Conservation (phyloP, 2,329 filamentous ascomycete genomes). For the Chaetomiaceae sp. region DNA sequence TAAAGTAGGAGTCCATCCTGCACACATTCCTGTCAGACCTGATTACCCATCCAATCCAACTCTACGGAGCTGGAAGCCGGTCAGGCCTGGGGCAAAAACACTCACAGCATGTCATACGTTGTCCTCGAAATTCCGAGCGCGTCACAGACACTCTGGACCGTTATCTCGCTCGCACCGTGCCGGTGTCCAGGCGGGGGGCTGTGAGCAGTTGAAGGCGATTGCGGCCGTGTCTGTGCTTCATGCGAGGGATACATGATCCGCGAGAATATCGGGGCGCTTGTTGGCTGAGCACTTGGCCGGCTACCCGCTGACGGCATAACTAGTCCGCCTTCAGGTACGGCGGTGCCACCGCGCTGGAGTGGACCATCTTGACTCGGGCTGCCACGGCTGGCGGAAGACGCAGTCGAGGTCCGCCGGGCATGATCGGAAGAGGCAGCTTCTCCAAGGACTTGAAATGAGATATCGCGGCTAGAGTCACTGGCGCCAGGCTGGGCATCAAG, state of each 20-base stretch:
- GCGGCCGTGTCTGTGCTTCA: not conserved
- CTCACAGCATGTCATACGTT: not conserved
- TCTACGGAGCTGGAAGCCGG: too few relatives aligned
- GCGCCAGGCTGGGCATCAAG: not conserved
- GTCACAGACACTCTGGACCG: not conserved
- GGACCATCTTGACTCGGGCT: not conserved
- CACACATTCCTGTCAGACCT: not conserved
- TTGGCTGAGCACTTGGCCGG: not conserved
- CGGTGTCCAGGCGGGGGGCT: not conserved
- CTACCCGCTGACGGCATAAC: not conserved
- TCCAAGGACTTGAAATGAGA: not conserved
- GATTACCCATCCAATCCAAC: not conserved
- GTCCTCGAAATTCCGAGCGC: not conserved
- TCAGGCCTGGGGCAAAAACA: not conserved
- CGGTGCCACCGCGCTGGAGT: not conserved
- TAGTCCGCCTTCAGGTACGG: not conserved
- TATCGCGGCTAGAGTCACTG: not conserved
- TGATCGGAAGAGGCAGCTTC: not conserved
- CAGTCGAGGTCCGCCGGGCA: not conserved
- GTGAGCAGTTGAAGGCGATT: not conserved
- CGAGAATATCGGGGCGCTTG: not conserved
- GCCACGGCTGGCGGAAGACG: not conserved
- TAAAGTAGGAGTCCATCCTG: conserved; percentile 1
- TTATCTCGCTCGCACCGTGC: not conserved
- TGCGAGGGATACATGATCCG: conserved; percentile 1